Evolutionary conservation across 1,284 basidiomycete species (phyloP), one percentile per base, ranked within the genome.

Genomic region (Sanguinoderma infundibulare): DNA sequence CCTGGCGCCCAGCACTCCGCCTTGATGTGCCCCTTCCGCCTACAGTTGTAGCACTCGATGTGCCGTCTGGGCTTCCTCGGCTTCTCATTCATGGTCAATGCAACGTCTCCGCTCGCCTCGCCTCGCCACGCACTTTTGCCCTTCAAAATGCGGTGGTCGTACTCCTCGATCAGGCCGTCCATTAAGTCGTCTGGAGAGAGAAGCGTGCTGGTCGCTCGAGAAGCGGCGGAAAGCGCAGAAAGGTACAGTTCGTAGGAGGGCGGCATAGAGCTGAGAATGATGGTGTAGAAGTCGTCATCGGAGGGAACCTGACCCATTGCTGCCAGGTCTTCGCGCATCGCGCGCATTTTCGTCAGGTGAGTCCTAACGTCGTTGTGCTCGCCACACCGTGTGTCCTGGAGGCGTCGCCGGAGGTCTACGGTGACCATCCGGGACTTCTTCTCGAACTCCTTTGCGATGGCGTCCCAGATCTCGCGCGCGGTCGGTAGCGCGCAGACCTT

Each of bases 1-100:
- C 74, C 74, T 47, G 61, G 61, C 7, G 61, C 59, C 64, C 67
- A 72, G 59, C 72, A 75, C 22, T 73, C 65, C 2, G 35, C 22
- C 46, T 64, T 65, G n/a, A 39, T 55, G 57, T 75, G 73, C 2
- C 72, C 69, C 6, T 20, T 52, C 58, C 62, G 64, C 10, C 56
- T 49, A 57, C 73, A 73, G 28, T 74, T 74, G 44, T 46, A 60
- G 47, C 70, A 72, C 36, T 62, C 55, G 6, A 57, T 58, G 40
- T 64, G 44, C 30, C 57, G 38, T 38, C 61, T 66, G 26, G 60
- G 63, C 15, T 36, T 20, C 47, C 59, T 56, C 24, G 28, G 38
- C 35, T 35, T 53, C n/a, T 63, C 55, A 24, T 53, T 52, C 3
- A 58, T 61, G 1, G 46, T 36, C 47, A 63, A 49, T 2, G 61